These are phyloP conservation scores for Pseudogymnoascus pannorum DNA, from an alignment of 2,329 filamentous ascomycete genomes.

Conservation along the genomic window DNA sequence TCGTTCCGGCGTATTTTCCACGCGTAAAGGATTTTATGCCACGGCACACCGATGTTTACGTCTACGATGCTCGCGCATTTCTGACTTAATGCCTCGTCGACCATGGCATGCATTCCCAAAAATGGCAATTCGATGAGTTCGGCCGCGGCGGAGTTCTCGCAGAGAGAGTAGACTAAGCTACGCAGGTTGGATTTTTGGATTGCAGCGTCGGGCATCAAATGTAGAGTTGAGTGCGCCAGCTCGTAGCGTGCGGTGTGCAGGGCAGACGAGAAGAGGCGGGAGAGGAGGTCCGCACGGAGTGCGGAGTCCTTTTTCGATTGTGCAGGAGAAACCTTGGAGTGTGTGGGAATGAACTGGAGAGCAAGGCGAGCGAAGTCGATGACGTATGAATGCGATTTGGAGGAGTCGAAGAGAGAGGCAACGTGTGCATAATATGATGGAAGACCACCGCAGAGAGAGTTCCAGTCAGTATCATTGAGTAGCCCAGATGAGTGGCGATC, in stretches of 20 bases:
- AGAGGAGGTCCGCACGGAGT: conserved; percentile 62
- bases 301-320: conserved; percentile 15
- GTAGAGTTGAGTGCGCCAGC: conserved; percentile 71
- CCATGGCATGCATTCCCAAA: conserved; percentile 64
- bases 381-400: conserved; percentile 70
- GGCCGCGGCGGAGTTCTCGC: conserved; percentile 55
- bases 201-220: conserved; percentile 62
- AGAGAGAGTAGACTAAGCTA: conserved; percentile 63
- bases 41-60: conserved; percentile 58
- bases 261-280: conserved; percentile 75
- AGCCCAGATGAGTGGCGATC: conserved; percentile 56
- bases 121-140: conserved; percentile 73
- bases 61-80: conserved; percentile 64
- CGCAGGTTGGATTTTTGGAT: conserved; percentile 66
- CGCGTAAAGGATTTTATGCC: conserved; percentile 83
- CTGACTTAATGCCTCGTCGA: conserved; percentile 70
- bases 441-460: conserved; percentile 61
- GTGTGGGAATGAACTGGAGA: conserved; percentile 50
- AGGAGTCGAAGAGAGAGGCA: conserved; percentile 70
- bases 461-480: conserved; percentile 69
- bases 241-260: conserved; percentile 74
- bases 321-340: background rate
- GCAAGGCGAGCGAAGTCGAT: conserved; percentile 75
- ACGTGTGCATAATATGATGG: conserved; percentile 84
- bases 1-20: conserved; percentile 78